Evolutionary conservation across 306 rosid species (phyloP), one percentile per base, ranked within the genome.

Genomic region (Oxytropis ochrocephala): DNA sequence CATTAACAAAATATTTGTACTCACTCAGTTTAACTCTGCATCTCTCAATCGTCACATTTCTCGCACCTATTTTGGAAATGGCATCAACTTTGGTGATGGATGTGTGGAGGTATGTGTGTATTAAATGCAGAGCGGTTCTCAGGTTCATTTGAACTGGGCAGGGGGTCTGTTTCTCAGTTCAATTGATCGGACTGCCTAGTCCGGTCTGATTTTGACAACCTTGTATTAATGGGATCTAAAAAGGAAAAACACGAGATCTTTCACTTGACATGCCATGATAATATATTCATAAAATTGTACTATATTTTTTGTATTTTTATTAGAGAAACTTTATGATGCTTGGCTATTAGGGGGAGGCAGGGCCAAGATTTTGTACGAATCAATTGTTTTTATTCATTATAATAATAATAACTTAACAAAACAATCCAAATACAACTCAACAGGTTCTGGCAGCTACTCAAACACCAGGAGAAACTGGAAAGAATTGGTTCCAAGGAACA

Each of bases 401-500:
- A 18, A 44, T 71, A 49, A 17, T 56, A 13, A 65, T 56, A 63
- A 64, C 32, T 41, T 24, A 17, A 54, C 36, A 67, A 33, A 35
- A 39, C 32, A 51, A 60, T 18, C 14, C 56, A 3, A 51, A 86
- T 83, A 78, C 67, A 12, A 78, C 64, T 14, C 12, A 70, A 75
- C 81, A 91, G 99, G 95, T 91, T 70, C 80, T 94, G 67, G 99
- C 99, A 14, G 99, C 99, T 48, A 94, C 97, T 61, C 96, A 94
- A 80, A 91, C 99, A 3, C 85, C 85, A 0, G 97, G 99, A 49
- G 96, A 87, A 81, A 71, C 96, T n/a, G 99, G 99, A 57, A 87
- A 91, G 64, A 91, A n/a, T 30, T 94, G 99, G 99, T 94, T 94
- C 70, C 97, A 94, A 73, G 97, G 99, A 64, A 94, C 99, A 8